These are phyloP conservation scores for Annona cherimola DNA, from an alignment of 164 flowering plant genomes.

Conservation along the genomic window DNA sequence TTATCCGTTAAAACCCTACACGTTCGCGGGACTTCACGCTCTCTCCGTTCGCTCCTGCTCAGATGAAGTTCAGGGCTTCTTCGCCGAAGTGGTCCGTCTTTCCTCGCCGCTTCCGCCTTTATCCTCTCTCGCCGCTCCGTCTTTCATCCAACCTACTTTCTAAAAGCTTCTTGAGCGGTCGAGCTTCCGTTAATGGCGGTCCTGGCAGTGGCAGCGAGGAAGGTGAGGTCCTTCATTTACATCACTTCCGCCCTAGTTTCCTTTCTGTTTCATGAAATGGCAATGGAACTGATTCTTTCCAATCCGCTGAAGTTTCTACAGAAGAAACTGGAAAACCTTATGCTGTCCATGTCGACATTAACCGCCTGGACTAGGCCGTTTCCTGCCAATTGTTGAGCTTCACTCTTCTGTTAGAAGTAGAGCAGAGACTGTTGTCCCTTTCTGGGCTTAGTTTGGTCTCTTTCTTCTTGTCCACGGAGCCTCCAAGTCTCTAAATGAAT, in stretches of 20 bases:
- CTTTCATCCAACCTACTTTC: constrained; percentile 24
- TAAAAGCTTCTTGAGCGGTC: constrained; percentile 26
- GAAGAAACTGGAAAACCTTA: not conserved
- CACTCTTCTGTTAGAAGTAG: too few relatives aligned
- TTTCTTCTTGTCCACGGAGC: too few relatives aligned
- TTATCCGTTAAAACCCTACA: not conserved
- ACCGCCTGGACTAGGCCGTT: not conserved
- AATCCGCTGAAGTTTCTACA: not conserved
- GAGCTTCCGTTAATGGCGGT: constrained; percentile 45
- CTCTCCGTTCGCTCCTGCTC: not conserved
- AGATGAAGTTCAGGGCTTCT: constrained; percentile 22
- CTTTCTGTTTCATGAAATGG: not conserved
- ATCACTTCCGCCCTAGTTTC: not conserved
- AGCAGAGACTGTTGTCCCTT: too few relatives aligned
- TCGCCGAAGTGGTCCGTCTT: constrained; percentile 12
- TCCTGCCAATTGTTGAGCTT: not conserved
- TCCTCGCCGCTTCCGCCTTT: not conserved
- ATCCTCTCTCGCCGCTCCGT: constrained; percentile 12
- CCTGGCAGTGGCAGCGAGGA: constrained; percentile 25
- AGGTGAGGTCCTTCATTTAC: constrained; percentile 21
- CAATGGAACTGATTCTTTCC: not conserved
- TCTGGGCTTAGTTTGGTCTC: too few relatives aligned
- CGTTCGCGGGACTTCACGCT: not conserved
- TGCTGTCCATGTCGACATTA: not conserved
- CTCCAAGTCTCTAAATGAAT: too few relatives aligned